These are phyloP conservation scores for Didymella keratinophila DNA, from an alignment of 2,329 filamentous ascomycete genomes.

Conservation along the genomic window DNA sequence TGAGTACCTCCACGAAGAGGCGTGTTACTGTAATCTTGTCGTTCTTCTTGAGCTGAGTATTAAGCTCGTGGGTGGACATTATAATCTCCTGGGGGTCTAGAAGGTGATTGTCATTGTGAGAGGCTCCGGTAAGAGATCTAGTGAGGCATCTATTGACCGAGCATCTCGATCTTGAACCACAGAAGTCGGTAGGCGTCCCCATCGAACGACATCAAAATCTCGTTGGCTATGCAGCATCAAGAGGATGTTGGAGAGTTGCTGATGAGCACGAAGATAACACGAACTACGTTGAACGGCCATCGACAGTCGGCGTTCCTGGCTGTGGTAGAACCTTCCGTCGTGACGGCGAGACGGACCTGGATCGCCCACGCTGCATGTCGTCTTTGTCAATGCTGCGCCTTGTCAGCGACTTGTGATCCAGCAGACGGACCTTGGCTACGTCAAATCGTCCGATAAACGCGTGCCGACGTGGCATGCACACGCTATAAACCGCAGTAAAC, in stretches of 20 bases:
- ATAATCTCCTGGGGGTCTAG: no score
- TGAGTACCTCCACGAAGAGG: no score
- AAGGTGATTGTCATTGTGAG: not conserved
- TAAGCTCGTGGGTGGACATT: no score
- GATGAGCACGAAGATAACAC: not conserved
- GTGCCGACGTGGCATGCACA: not conserved
- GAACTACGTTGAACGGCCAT: not conserved
- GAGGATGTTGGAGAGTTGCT: not conserved
- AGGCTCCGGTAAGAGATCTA: no score
- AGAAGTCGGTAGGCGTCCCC: no score
- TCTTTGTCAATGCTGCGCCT: slow-evolving; percentile 11
- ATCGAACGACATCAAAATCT: not conserved
- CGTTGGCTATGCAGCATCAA: not conserved
- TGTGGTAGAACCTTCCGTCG: not conserved
- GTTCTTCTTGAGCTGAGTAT: no score
- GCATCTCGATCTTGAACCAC: no score
- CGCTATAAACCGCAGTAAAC: slow-evolving; percentile 8
- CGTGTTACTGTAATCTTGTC: no score
- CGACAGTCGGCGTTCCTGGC: not conserved
- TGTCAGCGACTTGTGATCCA: not conserved
- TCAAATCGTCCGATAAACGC: slow-evolving; percentile 11
- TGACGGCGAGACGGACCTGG: not conserved
- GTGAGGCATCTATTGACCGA: not conserved
- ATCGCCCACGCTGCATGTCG: not conserved
- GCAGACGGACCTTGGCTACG: slow-evolving; percentile 9